These are phyloP conservation scores for Panaeolus cyanescens DNA, from an alignment of 768 basidiomycete species.

Conservation along the genomic window DNA sequence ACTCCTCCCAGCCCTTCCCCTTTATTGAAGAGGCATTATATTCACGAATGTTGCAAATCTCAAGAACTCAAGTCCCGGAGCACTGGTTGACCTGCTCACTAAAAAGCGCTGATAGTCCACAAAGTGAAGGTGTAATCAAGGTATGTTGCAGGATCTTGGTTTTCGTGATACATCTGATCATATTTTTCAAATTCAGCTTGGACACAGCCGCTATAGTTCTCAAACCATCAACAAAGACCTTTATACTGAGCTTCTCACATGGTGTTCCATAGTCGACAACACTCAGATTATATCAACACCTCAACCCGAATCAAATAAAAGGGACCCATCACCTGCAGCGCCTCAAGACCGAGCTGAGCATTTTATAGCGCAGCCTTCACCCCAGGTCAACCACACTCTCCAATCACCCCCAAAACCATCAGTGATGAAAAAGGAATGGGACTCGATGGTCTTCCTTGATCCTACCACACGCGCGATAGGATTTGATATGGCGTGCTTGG, in stretches of 20 bases:
- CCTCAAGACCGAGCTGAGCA: neutral
- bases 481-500: slow-evolving; percentile 38
- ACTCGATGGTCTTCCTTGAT: slow-evolving; percentile 26
- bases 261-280: slow-evolving; percentile 26
- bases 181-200: slow-evolving; percentile 4
- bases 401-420: neutral
- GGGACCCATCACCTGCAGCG: neutral
- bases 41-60: slow-evolving; percentile 18
- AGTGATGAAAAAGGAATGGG: neutral
- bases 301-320: neutral
- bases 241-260: slow-evolving; percentile 30
- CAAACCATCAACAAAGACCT: slow-evolving; percentile 27
- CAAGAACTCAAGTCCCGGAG: slow-evolving; percentile 17
- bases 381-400: neutral
- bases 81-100: slow-evolving; percentile 15
- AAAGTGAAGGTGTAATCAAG: slow-evolving; percentile 9
- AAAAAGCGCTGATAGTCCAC: slow-evolving; percentile 9
- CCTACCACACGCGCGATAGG: slow-evolving; percentile 37
- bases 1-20: neutral
- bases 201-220: slow-evolving; percentile 19
- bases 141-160: slow-evolving; percentile 4
- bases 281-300: slow-evolving; percentile 12
- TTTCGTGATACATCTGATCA: neutral
- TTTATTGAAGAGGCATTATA: neutral
- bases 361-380: neutral